phyloP scores from a whole-genome alignment of 805 yeast species.

The Yamadazyma philogaea region DNA sequence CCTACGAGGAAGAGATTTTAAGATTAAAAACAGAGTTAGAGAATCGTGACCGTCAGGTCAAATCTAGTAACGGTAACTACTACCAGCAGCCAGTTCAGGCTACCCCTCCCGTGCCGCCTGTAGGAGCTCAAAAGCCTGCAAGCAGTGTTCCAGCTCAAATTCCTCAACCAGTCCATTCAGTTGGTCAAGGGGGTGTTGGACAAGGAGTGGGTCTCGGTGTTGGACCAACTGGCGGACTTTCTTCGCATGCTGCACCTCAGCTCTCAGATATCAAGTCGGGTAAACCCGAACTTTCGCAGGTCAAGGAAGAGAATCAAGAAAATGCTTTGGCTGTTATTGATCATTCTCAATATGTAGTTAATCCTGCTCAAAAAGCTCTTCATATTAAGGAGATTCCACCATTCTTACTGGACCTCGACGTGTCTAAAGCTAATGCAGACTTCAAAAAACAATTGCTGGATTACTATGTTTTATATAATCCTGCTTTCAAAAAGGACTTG shows the following conservation, averaged over 20 bases:
- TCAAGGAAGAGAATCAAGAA: conserved; percentile 20
- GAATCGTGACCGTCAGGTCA: conserved; percentile 60
- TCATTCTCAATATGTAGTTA: conserved; percentile 40
- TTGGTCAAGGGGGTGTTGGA: background rate
- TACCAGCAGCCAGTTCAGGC: conserved; percentile 13
- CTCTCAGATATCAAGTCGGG: conserved; percentile 10
- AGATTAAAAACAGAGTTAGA: conserved; percentile 85
- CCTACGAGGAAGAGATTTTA: conserved; percentile 89
- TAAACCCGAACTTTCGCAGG: conserved; percentile 6
- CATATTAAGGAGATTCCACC: conserved; percentile 79
- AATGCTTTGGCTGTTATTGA: conserved; percentile 36
- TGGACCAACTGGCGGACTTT: background rate
- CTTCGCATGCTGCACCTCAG: conserved; percentile 3
- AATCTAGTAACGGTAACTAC: conserved; percentile 16
- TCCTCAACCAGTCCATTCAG: conserved; percentile 7
- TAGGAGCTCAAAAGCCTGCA: conserved; percentile 2
- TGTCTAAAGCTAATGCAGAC: conserved; percentile 68
- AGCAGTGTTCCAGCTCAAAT: conserved; percentile 5
- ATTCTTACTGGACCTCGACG: conserved; percentile 76
- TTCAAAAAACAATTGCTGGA: conserved; percentile 80
- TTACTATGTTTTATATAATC: conserved; percentile 87
- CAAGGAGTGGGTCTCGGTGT: background rate
- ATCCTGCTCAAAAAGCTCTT: conserved; percentile 43
- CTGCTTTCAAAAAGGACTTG: conserved; percentile 60
- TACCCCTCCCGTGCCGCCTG: conserved; percentile 14